These are phyloP conservation scores for Streptanthus diversifolius DNA, from an alignment of 345 rosid genomes.

Conservation along the genomic window DNA sequence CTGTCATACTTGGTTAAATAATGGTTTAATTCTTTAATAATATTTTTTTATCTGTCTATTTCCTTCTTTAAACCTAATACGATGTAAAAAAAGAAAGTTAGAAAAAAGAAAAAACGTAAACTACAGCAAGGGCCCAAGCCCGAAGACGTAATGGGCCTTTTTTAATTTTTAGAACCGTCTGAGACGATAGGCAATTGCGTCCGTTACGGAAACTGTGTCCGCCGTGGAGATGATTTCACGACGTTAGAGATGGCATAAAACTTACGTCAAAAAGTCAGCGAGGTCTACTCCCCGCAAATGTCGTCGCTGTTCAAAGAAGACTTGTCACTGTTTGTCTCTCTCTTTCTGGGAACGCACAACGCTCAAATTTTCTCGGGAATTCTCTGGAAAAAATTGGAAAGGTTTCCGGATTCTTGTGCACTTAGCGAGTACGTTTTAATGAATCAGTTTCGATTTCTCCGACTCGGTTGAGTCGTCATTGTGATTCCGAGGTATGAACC, in stretches of 20 bases:
- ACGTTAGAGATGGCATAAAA: conserved; percentile 12
- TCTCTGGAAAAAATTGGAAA: background rate
- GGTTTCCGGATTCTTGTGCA: conserved; percentile 16
- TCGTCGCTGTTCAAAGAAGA: conserved; percentile 32
- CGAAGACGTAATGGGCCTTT: background rate
- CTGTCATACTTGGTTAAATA: background rate
- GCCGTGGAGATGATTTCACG: conserved; percentile 27
- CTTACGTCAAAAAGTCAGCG: conserved; percentile 20
- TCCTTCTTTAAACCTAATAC: too few species aligned
- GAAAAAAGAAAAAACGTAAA: too few species aligned
- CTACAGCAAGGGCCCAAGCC: background rate
- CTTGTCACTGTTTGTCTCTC: conserved; percentile 17
- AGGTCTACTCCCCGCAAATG: background rate
- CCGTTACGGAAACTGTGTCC: conserved; percentile 22
- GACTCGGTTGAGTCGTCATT: background rate
- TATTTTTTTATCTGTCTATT: background rate
- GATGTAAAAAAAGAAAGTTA: too few species aligned
- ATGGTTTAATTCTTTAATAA: background rate
- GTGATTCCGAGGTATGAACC: conserved; percentile 5
- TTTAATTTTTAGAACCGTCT: background rate
- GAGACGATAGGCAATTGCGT: conserved; percentile 17
- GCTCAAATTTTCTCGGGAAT: background rate
- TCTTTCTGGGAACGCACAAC: background rate
- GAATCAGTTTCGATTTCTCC: background rate
- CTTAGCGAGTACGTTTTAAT: conserved; percentile 10